Evolutionary conservation across 2,329 filamentous ascomycete genomes (phyloP), one percentile per base, ranked within the genome.

Genomic region (Verticillium albo-atrum): DNA sequence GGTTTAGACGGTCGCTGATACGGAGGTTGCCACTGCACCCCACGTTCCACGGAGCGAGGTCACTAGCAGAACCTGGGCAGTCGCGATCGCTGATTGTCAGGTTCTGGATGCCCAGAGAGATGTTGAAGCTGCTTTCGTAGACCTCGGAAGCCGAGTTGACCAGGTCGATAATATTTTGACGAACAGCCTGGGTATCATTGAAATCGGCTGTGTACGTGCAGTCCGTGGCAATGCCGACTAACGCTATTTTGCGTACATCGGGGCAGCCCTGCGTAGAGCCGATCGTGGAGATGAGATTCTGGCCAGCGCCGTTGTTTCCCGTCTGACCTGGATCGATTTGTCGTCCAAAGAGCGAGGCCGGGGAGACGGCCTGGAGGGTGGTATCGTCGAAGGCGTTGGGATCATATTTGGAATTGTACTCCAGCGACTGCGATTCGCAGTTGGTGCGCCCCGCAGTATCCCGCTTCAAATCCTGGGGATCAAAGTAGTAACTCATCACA

Each of bases 41-140:
- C 58, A 91, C 79, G 70, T 99, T 99, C 92, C 94, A 99, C 1
- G 87, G 87, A 0, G 90, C 88, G 4, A 87, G 82, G 2, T 84
- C 70, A 10, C 87, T 81, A 6, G 89, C 77, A 0, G 86, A 83
- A 4, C 85, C 84, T 0, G 94, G 91, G 69, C 95, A 99, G n/a
- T 79, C 78, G 4, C 82, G 74, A 52, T 91, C 86, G 59, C 86
- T 91, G 62, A 97, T 85, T 30, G 92, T 90, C 57, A 99, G 75
- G 69, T 97, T 96, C 66, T 89, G 86, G 61, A 99, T 85, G 51
- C 92, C 95, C 35, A 99, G 85, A 0, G 93, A 94, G 67, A 99
- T 94, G 74, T 97, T 97, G 78, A 99, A 98, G 7, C 90, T 90
- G 66, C 82, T 86, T 73, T 99, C 95, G 70, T 95, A 99, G 10